These are phyloP conservation scores for Blastocystis sp. DNA, from an alignment of 352 stramenopile genomes.

Conservation along the genomic window DNA sequence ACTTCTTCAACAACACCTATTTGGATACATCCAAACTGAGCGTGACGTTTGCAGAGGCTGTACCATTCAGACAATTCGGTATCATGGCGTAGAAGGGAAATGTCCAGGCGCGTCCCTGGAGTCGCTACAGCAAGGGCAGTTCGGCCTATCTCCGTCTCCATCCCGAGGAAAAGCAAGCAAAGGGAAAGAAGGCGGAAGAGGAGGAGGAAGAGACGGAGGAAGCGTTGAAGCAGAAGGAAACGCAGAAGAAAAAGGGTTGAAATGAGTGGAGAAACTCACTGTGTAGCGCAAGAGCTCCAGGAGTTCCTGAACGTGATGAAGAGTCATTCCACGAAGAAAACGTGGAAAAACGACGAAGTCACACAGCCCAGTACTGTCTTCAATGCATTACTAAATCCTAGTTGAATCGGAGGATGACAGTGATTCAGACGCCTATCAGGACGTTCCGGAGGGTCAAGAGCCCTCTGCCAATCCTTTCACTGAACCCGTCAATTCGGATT, in stretches of 20 bases:
- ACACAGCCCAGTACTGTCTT: background rate
- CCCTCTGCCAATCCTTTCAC: background rate
- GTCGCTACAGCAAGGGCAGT: slow-evolving; percentile 82
- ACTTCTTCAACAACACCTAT: slow-evolving; percentile 80
- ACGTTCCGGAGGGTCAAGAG: slow-evolving; percentile 16
- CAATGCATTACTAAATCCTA: background rate
- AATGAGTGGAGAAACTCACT: background rate
- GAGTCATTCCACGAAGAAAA: slow-evolving; percentile 81
- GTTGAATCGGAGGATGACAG: slow-evolving; percentile 35
- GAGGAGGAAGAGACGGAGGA: slow-evolving; percentile 54
- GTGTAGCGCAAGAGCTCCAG: slow-evolving; percentile 74
- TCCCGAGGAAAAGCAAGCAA: slow-evolving; percentile 72
- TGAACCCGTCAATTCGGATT: too few species aligned
- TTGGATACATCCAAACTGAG: slow-evolving; percentile 82
- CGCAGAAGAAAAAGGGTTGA: slow-evolving; percentile 73
- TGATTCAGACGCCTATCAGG: slow-evolving; percentile 26
- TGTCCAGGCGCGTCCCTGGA: slow-evolving; percentile 80
- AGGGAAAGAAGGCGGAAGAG: slow-evolving; percentile 70
- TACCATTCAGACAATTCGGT: slow-evolving; percentile 68
- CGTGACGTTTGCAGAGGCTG: slow-evolving; percentile 79
- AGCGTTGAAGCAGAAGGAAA: slow-evolving; percentile 71
- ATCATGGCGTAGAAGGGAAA: slow-evolving; percentile 74
- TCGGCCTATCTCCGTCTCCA: slow-evolving; percentile 74
- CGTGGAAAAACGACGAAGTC: slow-evolving; percentile 84
- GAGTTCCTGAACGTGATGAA: slow-evolving; percentile 86